Percentiles rank a stretch among this genome's conserved stretches.
These are phyloP conservation scores for Beauveria bassiana DNA, from an alignment of 2,329 filamentous ascomycete genomes.

Conservation along the genomic window DNA sequence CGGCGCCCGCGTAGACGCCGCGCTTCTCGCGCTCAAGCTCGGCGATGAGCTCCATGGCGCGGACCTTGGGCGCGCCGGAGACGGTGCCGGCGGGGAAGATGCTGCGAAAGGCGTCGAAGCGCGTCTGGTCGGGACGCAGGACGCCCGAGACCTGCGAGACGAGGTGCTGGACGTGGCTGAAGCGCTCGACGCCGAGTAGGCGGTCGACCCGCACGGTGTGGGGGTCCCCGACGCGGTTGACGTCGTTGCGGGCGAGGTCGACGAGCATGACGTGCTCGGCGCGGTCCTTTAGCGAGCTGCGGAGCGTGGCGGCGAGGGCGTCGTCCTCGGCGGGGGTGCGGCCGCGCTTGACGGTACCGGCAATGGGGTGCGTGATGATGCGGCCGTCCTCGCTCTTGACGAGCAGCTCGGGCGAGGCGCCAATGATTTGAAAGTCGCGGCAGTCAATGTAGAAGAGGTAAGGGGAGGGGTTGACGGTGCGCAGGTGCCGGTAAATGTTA, in stretches of 20 bases:
- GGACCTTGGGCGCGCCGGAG: slow-evolving; percentile 89
- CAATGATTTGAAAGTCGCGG: slow-evolving; percentile 86
- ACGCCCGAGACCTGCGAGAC: slow-evolving; percentile 92
- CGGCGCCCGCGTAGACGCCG: slow-evolving; percentile 90
- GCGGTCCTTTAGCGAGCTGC: slow-evolving; percentile 78
- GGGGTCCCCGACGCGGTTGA: slow-evolving; percentile 92
- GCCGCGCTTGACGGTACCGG: slow-evolving; percentile 87
- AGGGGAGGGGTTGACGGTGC: slow-evolving; percentile 94
- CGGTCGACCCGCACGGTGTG: slow-evolving; percentile 83
- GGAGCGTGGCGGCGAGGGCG: slow-evolving; percentile 66
- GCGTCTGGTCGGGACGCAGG: slow-evolving; percentile 72
- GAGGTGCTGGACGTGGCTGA: slow-evolving; percentile 95
- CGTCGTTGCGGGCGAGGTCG: slow-evolving; percentile 89
- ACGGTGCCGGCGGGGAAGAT: slow-evolving; percentile 98
- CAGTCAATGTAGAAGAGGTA: slow-evolving; percentile 97
- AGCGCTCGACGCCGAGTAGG: slow-evolving; percentile 88
- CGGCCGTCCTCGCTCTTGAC: slow-evolving; percentile 82
- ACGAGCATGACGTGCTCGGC: slow-evolving; percentile 98
- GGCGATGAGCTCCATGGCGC: slow-evolving; percentile 94
- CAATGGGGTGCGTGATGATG: slow-evolving; percentile 94
- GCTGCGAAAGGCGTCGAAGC: slow-evolving; percentile 91
- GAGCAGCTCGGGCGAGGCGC: slow-evolving; percentile 87
- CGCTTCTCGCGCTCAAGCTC: slow-evolving; percentile 92
- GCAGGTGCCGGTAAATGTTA: slow-evolving; percentile 93
- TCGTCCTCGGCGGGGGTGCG: slow-evolving; percentile 75